Base-by-base conservation (phyloP, 192 early-diverging fungal species). In the Podila clonocystis region DNA sequence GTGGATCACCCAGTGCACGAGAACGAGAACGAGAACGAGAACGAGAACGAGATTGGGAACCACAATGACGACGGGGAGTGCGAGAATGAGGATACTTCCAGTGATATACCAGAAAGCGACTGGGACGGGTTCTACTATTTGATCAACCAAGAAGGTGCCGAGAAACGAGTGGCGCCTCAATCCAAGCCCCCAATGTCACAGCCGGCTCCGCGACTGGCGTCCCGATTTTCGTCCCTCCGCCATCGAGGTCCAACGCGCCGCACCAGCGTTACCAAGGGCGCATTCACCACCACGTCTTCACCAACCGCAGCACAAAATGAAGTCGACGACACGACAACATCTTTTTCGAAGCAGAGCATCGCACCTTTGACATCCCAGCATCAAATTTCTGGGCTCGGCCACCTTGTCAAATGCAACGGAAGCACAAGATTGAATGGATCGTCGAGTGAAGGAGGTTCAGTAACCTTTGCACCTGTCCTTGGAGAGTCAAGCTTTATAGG, bases 81-180 rank as follows among this genome's bases (percentile, higher is more conserved):
- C 22, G 65, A 61, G 2, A 36, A 61, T 6, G 58, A 63, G 2
- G 67, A 69, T 1, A 55, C 52, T 55, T 55, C 20, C 24, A 45
- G 41, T 15, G 5, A 55, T 24, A 12, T 55, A 8, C 9, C 52
- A 2, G 74, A 77, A 11, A 62, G 66, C 24, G 76, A 79, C 45
- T 79, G 76, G 76, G 76, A 79, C 29, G 76, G 76, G 22, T 79
- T 79, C 24, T 79, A 79, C n/a, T 79, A 63, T 48, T 38, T 79
- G 17, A 72, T 79, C 38, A 79, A 79, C 50, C 69, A 72, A 24
- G 76, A 79, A 62, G 68, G 62, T 3, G 50, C 12, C 9, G 67
- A 63, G 1, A 62, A 15, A 2, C 48, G 20, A 31, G 22, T 22
- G 3, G n/a, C 50, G 0, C 61, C 52, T 41, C 38, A 2, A 1